Conservation (phyloP, 75 land plant genomes). For the Picea glauca region DNA sequence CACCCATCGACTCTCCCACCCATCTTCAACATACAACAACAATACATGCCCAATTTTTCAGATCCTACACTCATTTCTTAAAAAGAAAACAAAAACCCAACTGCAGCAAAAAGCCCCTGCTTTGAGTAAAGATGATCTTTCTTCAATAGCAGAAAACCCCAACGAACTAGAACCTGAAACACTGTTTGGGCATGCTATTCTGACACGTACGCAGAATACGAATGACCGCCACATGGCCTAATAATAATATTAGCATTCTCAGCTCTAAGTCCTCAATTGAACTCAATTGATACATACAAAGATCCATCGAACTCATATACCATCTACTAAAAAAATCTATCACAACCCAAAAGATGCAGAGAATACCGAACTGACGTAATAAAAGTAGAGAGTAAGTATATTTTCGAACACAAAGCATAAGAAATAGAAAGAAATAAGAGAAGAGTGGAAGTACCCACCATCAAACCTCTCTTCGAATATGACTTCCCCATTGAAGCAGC, state of each 20-base stretch:
- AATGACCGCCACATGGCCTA: no score
- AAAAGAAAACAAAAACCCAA: not conserved
- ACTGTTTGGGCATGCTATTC: not conserved
- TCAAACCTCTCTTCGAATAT: slow-evolving; percentile 57
- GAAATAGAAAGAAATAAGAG: not conserved
- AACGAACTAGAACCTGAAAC: not conserved
- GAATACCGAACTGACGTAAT: not conserved
- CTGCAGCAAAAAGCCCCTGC: not conserved
- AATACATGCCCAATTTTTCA: not conserved
- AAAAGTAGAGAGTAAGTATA: not conserved
- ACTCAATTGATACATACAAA: no score
- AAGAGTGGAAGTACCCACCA: slow-evolving; percentile 19
- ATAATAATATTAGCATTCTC: no score
- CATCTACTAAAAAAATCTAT: not conserved
- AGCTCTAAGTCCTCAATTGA: no score
- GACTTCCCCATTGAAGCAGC: slow-evolving; percentile 26
- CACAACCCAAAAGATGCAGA: not conserved
- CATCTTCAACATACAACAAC: slow-evolving; percentile 36
- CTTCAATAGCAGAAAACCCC: not conserved
- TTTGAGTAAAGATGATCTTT: not conserved
- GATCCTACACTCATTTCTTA: not conserved
- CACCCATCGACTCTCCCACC: slow-evolving; percentile 78
- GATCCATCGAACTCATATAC: not conserved
- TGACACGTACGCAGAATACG: not conserved
- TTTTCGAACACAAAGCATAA: not conserved